Base-by-base conservation (phyloP, 2,329 filamentous ascomycete genomes). In the Xylaria sp. region DNA sequence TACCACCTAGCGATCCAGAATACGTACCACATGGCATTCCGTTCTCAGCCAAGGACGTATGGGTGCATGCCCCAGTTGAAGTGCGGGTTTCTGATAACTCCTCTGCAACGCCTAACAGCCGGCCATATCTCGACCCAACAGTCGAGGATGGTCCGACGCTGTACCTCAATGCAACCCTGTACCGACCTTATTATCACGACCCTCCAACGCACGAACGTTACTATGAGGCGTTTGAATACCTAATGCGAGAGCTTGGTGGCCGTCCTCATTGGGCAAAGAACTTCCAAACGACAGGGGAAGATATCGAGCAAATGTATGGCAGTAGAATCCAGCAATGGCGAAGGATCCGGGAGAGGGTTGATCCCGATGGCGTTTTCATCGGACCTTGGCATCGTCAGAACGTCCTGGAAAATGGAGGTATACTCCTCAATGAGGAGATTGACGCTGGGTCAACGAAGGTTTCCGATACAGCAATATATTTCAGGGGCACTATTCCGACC, bases 251-350 rank as follows among this genome's bases (percentile, higher is more conserved):
- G 52, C 83, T 97, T 73, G 92, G 91, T 60, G 94, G 91, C 9
- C 87, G 87, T 53, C 94, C 94, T 20, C 94, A 97, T 80, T 97
- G 94, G 93, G 94, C 94, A 8, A 97, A 97, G 85, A 97, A 97
- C 78, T 97, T 97, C 79, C 83, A 84, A 55, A 85, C 86, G 9
- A 84, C 86, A 4, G 85, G 86, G 12, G 75, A 82, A 0, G 88
- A 92, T 34, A 85, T 97, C 50, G 85, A 87, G 66, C 78, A 79
- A 1, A 88, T 93, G 78, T 97, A 96, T 77, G 90, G 90, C 46
- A 79, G 84, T n/a, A 82, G 90, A 56, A 83, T 97, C 66, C 80
- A 84, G 20, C 81, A 87, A 55, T 97, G 91, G 86, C 83, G 91
- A 46, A 81, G 84, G 32, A 85, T 97, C 7, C 86, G 94, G 61